phyloP scores from a whole-genome alignment of 495 filamentous ascomycete species.

The Penicillium angulare region DNA sequence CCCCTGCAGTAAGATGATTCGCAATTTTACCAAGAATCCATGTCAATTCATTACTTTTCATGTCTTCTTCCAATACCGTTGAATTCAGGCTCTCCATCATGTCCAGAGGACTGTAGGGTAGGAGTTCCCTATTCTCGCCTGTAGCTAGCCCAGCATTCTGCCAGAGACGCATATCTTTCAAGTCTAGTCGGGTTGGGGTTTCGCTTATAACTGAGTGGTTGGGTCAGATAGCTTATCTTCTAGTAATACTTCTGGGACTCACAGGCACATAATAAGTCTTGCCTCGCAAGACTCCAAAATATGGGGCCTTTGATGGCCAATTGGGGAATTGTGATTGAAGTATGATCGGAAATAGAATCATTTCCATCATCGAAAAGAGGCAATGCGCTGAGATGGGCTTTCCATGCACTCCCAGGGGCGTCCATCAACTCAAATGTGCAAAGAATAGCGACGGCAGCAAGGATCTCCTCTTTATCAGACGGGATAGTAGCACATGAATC shows the following conservation, averaged over 20 bases:
- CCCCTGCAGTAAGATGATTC: constrained; percentile 18
- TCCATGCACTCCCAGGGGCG: constrained; percentile 22
- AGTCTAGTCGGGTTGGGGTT: constrained; percentile 18
- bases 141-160: constrained; percentile 19
- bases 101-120: constrained; percentile 6
- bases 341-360: constrained; percentile 2
- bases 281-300: constrained; percentile 24
- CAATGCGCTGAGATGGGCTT: constrained; percentile 21
- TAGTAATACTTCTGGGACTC: background rate
- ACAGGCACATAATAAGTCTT: constrained; percentile 24
- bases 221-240: background rate
- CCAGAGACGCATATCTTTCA: constrained; percentile 22
- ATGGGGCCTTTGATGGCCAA: constrained; percentile 15
- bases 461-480: constrained; percentile 22
- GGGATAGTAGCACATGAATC: constrained; percentile 3
- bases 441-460: constrained; percentile 23
- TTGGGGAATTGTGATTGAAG: constrained; percentile 10
- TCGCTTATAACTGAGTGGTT: constrained; percentile 20
- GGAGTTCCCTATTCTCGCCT: constrained; percentile 8
- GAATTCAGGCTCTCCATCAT: constrained; percentile 7
- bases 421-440: constrained; percentile 23
- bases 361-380: constrained; percentile 10
- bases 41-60: constrained; percentile 17
- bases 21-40: constrained; percentile 23
- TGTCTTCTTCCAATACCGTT: constrained; percentile 13